Evolutionary conservation across 805 yeast genomes (phyloP), one percentile per base, ranked within the genome.

Genomic region (Kurtzmaniella cleridarum): DNA sequence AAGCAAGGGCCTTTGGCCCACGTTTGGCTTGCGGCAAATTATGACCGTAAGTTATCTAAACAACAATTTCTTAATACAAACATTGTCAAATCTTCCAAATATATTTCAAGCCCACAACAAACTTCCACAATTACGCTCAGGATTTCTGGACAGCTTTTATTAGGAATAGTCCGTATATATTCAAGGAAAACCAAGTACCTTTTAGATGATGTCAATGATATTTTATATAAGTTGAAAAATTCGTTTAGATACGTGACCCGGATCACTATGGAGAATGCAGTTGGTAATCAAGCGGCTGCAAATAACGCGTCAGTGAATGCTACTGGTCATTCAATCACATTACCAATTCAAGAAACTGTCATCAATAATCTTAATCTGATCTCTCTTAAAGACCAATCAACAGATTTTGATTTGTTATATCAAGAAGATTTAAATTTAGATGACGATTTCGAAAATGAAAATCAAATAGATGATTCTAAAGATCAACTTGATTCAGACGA

Each of bases 11-110:
- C 95, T 1, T 66, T 89, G 43, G 95, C 95, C 2, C 85, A 82
- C 47, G 89, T 88, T 7, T 89, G 96, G 96, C 69, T 89, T 34
- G 96, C 96, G 8, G 91, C 96, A 15, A 89, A 86, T 55, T 73
- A 89, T 61, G 95, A 89, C 49, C 78, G 79, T 50, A 82, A 81
- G 48, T 73, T 86, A 27, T 73, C 89, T 32, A 82, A 83, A 50
- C 78, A 76, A 38, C 91, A 85, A 54, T 68, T 82, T 33, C 66
- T 87, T 35, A 80, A 76, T 49, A 82, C 96, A 11, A 76, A 84
- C 49, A 80, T 90, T 41, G 55, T 75, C 11, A 74, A 79, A 43
- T 81, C 72, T 1, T 60, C 73, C 7, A 48, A 48, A 34, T 49
- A 52, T 43, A 47, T 62, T 31, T 13, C 15, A 36, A 13, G 20